phyloP scores from a whole-genome alignment of 2,329 filamentous ascomycete genomes.

The Trichoderma polysporum region DNA sequence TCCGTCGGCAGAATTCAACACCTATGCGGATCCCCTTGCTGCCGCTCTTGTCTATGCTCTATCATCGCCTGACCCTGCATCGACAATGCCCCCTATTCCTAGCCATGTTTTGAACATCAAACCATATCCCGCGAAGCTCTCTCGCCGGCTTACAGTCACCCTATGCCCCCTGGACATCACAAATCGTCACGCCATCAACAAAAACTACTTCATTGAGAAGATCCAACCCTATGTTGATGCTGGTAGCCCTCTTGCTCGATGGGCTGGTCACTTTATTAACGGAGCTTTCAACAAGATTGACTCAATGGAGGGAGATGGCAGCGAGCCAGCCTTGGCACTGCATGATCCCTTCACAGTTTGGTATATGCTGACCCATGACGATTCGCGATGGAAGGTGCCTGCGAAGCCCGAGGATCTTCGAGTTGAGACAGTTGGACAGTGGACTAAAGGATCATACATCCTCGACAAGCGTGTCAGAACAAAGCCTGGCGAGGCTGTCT shows the following conservation, averaged over 20 bases:
- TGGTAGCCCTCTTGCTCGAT: constrained; percentile 71
- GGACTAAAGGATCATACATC: constrained; percentile 90
- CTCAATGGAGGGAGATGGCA: constrained; percentile 57
- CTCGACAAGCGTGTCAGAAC: constrained; percentile 67
- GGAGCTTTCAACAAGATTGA: constrained; percentile 70
- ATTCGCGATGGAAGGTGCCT: constrained; percentile 58
- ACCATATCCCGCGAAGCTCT: constrained; percentile 63
- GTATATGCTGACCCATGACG: constrained; percentile 67
- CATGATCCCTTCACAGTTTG: constrained; percentile 79
- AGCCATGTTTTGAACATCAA: constrained; percentile 51
- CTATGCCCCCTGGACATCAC: constrained; percentile 79
- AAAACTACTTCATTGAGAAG: constrained; percentile 56
- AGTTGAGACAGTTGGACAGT: constrained; percentile 87
- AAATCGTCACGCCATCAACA: constrained; percentile 64
- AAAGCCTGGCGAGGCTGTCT: constrained; percentile 48
- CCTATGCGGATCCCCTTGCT: constrained; percentile 80
- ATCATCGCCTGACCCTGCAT: constrained; percentile 69
- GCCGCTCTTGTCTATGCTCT: constrained; percentile 75
- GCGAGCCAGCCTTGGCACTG: constrained; percentile 61
- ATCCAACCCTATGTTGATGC: constrained; percentile 56
- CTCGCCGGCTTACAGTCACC: constrained; percentile 63
- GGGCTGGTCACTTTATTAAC: constrained; percentile 70
- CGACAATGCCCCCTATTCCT: constrained; percentile 74
- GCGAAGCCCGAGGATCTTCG: constrained; percentile 74
- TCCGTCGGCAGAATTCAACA: constrained; percentile 92